These are phyloP conservation scores for Taxawa tesnikishii DNA, from an alignment of 2,329 filamentous ascomycete species.

Conservation along the genomic window DNA sequence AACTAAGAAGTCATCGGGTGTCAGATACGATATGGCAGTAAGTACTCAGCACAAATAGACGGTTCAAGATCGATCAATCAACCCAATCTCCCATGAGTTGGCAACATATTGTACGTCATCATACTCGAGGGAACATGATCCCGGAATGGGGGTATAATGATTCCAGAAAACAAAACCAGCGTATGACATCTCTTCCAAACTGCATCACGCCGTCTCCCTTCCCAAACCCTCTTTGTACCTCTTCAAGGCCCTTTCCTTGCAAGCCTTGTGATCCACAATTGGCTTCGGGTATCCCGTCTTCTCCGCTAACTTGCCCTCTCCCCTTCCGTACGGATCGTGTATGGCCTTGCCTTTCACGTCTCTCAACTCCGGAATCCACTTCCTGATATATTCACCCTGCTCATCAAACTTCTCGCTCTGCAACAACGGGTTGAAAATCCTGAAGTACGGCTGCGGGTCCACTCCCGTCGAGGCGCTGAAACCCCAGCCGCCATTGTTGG, in stretches of 20 bases:
- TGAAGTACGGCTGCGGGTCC: slow-evolving; percentile 81
- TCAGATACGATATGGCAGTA: too few relatives aligned
- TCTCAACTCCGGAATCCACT: slow-evolving; percentile 67
- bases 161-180: too few relatives aligned
- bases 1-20: too few relatives aligned
- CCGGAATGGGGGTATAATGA: too few relatives aligned
- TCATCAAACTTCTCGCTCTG: slow-evolving; percentile 82
- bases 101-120: too few relatives aligned
- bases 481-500: slow-evolving; percentile 62
- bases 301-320: slow-evolving; percentile 45
- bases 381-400: slow-evolving; percentile 65
- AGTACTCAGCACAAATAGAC: too few relatives aligned
- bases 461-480: slow-evolving; percentile 58
- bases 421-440: slow-evolving; percentile 75
- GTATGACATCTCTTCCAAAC: too few relatives aligned
- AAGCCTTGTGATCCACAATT: slow-evolving; percentile 62
- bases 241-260: slow-evolving; percentile 53
- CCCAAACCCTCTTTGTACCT: slow-evolving; percentile 58
- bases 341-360: slow-evolving; percentile 54
- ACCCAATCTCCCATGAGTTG: too few relatives aligned
- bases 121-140: too few relatives aligned
- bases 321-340: slow-evolving; percentile 67
- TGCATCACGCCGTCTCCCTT: slow-evolving; percentile 33
- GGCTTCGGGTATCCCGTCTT: slow-evolving; percentile 60
- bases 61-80: too few relatives aligned